phyloP scores from a whole-genome alignment of 2,329 filamentous ascomycete species.

The Aspergillus udagawae region DNA sequence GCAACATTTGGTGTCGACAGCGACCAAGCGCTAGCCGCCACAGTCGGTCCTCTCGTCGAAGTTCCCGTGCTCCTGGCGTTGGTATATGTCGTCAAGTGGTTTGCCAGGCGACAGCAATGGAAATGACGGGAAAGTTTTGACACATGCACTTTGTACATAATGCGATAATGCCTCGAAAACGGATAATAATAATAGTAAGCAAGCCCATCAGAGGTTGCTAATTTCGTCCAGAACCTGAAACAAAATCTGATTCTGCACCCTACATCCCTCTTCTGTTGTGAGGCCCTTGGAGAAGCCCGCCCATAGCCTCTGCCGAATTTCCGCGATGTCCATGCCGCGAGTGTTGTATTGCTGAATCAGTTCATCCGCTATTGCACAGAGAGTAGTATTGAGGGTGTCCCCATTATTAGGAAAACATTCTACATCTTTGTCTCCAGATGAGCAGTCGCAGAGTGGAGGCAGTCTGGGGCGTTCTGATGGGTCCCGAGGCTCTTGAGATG shows the following conservation, averaged over 20 bases:
- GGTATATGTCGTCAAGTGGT: conserved; percentile 64
- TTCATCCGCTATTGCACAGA: conserved; percentile 37
- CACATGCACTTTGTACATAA: not conserved
- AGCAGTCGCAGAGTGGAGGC: conserved; percentile 23
- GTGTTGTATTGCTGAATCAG: conserved; percentile 37
- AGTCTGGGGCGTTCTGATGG: not conserved
- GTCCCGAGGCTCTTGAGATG: not conserved
- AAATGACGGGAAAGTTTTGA: conserved; percentile 2
- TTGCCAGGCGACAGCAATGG: conserved; percentile 26
- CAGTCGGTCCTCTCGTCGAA: conserved; percentile 81
- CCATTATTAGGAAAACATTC: conserved; percentile 19
- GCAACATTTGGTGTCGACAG: conserved; percentile 74
- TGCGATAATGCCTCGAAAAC: not conserved
- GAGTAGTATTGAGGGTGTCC: conserved; percentile 30
- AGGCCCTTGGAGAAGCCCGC: conserved; percentile 29
- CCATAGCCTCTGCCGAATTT: conserved; percentile 33
- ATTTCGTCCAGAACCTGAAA: conserved; percentile 39
- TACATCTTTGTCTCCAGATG: conserved; percentile 7
- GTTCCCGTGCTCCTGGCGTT: conserved; percentile 75
- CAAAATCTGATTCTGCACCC: conserved; percentile 40
- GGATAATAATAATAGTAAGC: conserved; percentile 3
- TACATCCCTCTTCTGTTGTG: conserved; percentile 28
- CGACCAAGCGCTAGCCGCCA: conserved; percentile 75
- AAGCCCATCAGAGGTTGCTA: conserved; percentile 23
- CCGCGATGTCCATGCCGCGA: conserved; percentile 30